Evolutionary conservation across 805 yeast genomes (phyloP).

Genomic region (Barnettozyma salicaria): DNA sequence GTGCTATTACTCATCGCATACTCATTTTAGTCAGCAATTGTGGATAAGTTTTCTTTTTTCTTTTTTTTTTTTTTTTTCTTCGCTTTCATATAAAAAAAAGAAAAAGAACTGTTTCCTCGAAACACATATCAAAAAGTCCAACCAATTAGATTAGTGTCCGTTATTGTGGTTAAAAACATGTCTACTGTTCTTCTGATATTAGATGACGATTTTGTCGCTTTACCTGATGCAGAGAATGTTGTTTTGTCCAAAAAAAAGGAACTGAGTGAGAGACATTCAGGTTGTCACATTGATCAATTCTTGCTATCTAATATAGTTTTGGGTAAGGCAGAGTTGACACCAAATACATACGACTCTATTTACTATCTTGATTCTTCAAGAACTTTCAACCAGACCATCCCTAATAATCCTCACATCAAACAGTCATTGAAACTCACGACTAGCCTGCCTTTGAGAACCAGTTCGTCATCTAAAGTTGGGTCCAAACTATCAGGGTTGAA

Average conservation of each 20-base stretch:
- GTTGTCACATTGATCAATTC: slow-evolving; percentile 20
- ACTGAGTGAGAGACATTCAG: slow-evolving; percentile 11
- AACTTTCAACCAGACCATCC: slow-evolving; percentile 19
- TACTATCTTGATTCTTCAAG: slow-evolving; percentile 22
- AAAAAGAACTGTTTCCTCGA: too few species aligned
- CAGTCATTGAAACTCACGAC: slow-evolving; percentile 12
- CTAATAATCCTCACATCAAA: slow-evolving; percentile 23
- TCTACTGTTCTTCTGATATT: slow-evolving; percentile 22
- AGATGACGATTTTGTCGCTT: slow-evolving; percentile 22
- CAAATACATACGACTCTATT: slow-evolving; percentile 22
- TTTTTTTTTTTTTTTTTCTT: too few species aligned
- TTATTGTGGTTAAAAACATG: too few species aligned
- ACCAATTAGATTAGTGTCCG: too few species aligned
- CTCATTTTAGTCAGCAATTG: too few species aligned
- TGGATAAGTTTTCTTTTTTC: too few species aligned
- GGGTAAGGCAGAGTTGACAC: slow-evolving; percentile 16
- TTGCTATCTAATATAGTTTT: slow-evolving; percentile 24
- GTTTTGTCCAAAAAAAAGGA: slow-evolving; percentile 17
- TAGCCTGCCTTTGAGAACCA: slow-evolving; percentile 10
- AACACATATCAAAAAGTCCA: too few species aligned
- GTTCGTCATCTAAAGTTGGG: slow-evolving; percentile 12
- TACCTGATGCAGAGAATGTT: slow-evolving; percentile 20
- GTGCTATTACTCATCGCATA: too few species aligned
- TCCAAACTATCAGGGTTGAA: slow-evolving; percentile 24
- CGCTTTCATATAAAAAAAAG: too few species aligned